A percentile compares a stretch with the other conserved stretches of the same genome.
phyloP scores from a whole-genome alignment of 2,329 filamentous ascomycete species.

The Fusarium cicatricum region DNA sequence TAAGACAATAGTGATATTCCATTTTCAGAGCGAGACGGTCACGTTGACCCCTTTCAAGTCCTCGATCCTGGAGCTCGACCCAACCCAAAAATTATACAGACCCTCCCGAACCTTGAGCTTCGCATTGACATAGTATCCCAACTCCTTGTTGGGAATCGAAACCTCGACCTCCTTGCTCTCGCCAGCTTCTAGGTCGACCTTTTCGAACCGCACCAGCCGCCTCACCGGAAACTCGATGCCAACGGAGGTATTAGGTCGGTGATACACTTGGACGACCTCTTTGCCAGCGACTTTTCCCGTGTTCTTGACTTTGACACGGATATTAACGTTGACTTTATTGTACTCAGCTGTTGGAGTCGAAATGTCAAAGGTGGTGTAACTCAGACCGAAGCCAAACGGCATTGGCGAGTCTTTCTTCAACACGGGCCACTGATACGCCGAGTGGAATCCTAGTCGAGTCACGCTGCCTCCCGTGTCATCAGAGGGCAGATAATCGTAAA shows the following conservation, averaged over 20 bases:
- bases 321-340: constrained; percentile 53
- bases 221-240: constrained; percentile 59
- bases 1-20: too few species aligned
- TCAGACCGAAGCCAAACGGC: constrained; percentile 68
- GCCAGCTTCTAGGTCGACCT: constrained; percentile 65
- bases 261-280: constrained; percentile 62
- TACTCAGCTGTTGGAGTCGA: constrained; percentile 43
- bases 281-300: constrained; percentile 59
- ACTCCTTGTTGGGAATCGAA: constrained; percentile 36
- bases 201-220: constrained; percentile 68
- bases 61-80: constrained; percentile 40
- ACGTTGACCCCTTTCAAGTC: constrained; percentile 31
- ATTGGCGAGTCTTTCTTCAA: constrained; percentile 35
- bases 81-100: constrained; percentile 44
- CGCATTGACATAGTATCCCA: constrained; percentile 43
- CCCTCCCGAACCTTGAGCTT: constrained; percentile 37
- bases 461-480: constrained; percentile 67
- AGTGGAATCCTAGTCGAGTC: constrained; percentile 62
- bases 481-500: constrained; percentile 71
- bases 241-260: constrained; percentile 57
- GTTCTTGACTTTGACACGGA: constrained; percentile 64
- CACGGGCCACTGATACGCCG: constrained; percentile 49
- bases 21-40: constrained; percentile 6
- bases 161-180: constrained; percentile 52
- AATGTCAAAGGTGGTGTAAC: constrained; percentile 69